Conservation (phyloP, 192 early-diverging fungal genomes). For the Obelidium mucronatum region DNA sequence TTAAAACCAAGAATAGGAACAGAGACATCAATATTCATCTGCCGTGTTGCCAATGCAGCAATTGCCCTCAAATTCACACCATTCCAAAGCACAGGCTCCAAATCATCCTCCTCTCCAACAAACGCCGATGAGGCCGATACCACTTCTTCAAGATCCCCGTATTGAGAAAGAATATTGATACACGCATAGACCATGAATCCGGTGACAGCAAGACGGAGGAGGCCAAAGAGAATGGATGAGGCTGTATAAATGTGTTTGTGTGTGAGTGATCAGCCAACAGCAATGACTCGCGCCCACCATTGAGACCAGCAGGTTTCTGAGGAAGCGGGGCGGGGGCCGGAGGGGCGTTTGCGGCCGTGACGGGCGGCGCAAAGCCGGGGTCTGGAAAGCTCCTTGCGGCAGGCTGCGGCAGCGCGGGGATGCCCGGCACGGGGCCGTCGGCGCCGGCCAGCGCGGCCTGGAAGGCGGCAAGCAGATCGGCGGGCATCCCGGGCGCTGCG, state of each 20-base stretch:
- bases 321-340: not conserved
- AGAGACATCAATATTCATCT: not conserved
- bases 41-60: not conserved
- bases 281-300: not conserved
- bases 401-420: no score
- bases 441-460: no score
- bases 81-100: conserved; percentile 1
- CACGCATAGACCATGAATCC: not conserved
- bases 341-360: not conserved
- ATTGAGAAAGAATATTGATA: conserved; percentile 17
- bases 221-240: not conserved
- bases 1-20: conserved; percentile 1
- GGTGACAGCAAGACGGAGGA: conserved; percentile 6
- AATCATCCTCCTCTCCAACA: not conserved
- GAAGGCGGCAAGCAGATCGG: no score
- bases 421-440: no score
- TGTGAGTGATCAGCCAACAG: not conserved
- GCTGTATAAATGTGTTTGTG: not conserved
- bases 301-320: not conserved
- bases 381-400: no score
- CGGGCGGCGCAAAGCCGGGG: not conserved
- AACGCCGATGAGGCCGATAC: not conserved
- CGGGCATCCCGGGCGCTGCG: no score
- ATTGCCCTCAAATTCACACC: conserved; percentile 3
- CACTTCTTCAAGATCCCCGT: not conserved